These are phyloP conservation scores for Haplosporangium sp. DNA, from an alignment of 371 early-diverging fungal species.

Conservation along the genomic window DNA sequence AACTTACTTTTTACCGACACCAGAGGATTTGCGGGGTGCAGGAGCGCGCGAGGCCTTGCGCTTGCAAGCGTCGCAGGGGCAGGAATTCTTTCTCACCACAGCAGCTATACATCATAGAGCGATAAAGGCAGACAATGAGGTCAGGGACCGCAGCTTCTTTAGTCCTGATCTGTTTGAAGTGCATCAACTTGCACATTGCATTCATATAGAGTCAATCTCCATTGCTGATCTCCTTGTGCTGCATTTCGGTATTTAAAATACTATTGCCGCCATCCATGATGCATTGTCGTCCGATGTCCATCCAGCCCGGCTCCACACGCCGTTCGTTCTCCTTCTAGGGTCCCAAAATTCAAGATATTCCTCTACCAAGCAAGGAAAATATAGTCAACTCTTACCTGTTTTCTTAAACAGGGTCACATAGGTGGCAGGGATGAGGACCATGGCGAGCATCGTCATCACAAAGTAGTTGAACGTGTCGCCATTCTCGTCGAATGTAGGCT, in stretches of 20 bases:
- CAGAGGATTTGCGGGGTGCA: constrained; percentile 43
- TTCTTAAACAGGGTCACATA: constrained; percentile 61
- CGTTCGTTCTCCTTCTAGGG: background rate
- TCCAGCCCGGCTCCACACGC: background rate
- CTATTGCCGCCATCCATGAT: too few relatives aligned
- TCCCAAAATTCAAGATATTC: background rate
- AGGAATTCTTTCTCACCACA: constrained; percentile 45
- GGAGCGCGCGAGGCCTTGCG: constrained; percentile 28
- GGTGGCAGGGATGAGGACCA: constrained; percentile 87
- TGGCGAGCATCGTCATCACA: constrained; percentile 81
- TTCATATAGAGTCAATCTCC: too few relatives aligned
- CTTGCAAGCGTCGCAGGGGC: constrained; percentile 42
- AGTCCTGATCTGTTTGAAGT: too few relatives aligned
- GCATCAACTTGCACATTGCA: background rate
- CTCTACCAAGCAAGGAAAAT: background rate
- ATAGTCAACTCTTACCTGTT: constrained; percentile 56
- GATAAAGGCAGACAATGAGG: background rate
- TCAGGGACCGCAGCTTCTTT: too few relatives aligned
- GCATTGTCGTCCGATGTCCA: too few relatives aligned
- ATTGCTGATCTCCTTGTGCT: too few relatives aligned
- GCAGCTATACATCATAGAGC: constrained; percentile 37
- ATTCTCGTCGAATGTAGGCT: constrained; percentile 94
- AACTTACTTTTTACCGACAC: constrained; percentile 35
- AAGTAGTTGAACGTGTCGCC: constrained; percentile 96
- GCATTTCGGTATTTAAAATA: too few relatives aligned